phyloP scores from a whole-genome alignment of 805 yeast species.

The Starmerella vaccinii region DNA sequence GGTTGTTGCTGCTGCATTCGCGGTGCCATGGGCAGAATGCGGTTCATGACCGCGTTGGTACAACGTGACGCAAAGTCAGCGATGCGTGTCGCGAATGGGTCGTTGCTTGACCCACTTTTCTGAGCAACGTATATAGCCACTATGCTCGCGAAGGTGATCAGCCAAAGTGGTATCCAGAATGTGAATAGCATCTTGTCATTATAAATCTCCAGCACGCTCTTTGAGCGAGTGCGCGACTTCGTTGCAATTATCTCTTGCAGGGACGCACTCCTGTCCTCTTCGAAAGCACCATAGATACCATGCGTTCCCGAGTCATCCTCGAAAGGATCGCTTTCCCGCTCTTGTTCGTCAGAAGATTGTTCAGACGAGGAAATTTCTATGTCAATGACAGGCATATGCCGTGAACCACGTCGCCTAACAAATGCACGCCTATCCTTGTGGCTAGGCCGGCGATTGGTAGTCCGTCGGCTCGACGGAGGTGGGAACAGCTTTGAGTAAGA shows the following conservation, averaged over 20 bases:
- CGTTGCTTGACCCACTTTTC: constrained; percentile 12
- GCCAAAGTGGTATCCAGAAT: constrained; percentile 79
- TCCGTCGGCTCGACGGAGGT: neutral
- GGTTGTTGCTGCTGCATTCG: constrained; percentile 3
- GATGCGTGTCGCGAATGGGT: constrained; percentile 7
- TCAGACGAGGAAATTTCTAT: constrained; percentile 11
- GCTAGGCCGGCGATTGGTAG: neutral
- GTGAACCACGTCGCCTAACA: neutral
- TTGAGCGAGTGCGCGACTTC: constrained; percentile 30
- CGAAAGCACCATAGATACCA: too few species aligned
- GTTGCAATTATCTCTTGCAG: neutral
- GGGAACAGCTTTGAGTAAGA: constrained; percentile 17
- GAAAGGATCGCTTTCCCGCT: neutral
- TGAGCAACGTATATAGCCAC: constrained; percentile 14
- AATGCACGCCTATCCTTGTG: neutral
- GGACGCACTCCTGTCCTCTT: neutral
- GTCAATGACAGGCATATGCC: constrained; percentile 8
- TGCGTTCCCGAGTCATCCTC: neutral
- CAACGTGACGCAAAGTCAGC: constrained; percentile 11
- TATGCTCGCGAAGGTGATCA: constrained; percentile 26
- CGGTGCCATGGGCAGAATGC: constrained; percentile 15
- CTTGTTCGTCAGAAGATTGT: constrained; percentile 20
- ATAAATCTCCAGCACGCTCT: constrained; percentile 37
- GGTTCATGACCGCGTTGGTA: constrained; percentile 3
- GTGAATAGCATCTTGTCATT: constrained; percentile 78